Evolutionary conservation across 345 rosid species (phyloP).

Genomic region (Citrus unshiu): DNA sequence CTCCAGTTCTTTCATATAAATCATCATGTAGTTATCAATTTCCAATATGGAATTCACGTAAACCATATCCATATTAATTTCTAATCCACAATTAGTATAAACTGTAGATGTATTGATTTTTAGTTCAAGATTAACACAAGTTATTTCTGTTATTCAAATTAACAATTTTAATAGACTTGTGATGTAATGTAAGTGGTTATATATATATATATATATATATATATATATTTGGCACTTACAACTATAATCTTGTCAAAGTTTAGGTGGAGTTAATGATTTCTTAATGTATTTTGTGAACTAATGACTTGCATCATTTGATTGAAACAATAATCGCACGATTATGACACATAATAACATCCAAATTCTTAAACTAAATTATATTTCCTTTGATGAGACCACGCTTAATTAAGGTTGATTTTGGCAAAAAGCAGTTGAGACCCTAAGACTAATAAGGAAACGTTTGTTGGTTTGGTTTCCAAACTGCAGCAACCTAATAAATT

Average conservation of each 20-base stretch:
- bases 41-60: too few species aligned
- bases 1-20: too few species aligned
- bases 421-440: slow-evolving; percentile 14
- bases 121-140: too few species aligned
- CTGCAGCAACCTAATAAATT: slow-evolving; percentile 6
- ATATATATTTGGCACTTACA: not conserved
- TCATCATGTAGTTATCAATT: too few species aligned
- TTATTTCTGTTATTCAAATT: too few species aligned
- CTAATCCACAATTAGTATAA: too few species aligned
- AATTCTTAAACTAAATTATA: not conserved
- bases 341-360: not conserved
- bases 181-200: too few species aligned
- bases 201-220: not conserved
- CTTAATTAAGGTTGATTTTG: not conserved
- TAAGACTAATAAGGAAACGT: slow-evolving; percentile 2
- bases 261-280: not conserved
- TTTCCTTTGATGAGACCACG: not conserved
- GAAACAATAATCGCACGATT: not conserved
- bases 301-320: not conserved
- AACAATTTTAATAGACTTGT: too few species aligned
- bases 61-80: too few species aligned
- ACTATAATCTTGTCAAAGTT: not conserved
- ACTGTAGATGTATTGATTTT: too few species aligned
- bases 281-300: not conserved
- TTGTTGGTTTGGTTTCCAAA: slow-evolving; percentile 21